Conservation (phyloP, 2,329 filamentous ascomycete species). For the Fusarium sp. region DNA sequence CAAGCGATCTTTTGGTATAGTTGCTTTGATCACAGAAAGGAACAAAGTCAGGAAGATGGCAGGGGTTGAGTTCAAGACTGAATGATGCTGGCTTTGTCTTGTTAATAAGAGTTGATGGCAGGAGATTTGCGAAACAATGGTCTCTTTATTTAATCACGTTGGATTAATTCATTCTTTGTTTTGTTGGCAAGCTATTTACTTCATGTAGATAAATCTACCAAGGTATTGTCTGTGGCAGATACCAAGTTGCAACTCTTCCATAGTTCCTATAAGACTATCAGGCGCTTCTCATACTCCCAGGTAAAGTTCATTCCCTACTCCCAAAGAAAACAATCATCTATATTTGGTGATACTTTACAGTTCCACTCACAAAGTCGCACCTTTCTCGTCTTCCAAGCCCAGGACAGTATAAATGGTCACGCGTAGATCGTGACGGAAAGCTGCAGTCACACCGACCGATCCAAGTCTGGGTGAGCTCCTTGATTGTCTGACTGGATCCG, state of each 20-base stretch:
- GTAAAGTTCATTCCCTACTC: neutral
- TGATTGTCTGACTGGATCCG: neutral
- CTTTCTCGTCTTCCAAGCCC: neutral
- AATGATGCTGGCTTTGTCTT: neutral
- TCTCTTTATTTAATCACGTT: neutral
- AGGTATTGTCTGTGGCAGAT: neutral
- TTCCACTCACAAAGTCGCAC: neutral
- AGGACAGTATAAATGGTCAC: slow-evolving; percentile 1
- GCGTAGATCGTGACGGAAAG: slow-evolving; percentile 17
- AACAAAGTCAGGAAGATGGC: slow-evolving; percentile 26
- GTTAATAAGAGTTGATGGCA: neutral
- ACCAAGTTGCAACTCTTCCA: neutral
- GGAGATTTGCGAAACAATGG: neutral
- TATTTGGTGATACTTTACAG: neutral
- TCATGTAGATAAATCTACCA: neutral
- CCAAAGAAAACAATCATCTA: neutral
- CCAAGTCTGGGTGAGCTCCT: neutral
- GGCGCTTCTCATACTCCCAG: neutral
- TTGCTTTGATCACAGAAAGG: slow-evolving; percentile 14
- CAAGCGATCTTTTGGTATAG: slow-evolving; percentile 24
- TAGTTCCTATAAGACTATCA: neutral
- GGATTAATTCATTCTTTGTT: neutral
- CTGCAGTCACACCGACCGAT: slow-evolving; percentile 32
- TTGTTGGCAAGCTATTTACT: neutral
- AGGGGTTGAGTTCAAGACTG: slow-evolving; percentile 17